phyloP scores from a whole-genome alignment of 768 basidiomycete genomes.

The Suillus hirtellus region DNA sequence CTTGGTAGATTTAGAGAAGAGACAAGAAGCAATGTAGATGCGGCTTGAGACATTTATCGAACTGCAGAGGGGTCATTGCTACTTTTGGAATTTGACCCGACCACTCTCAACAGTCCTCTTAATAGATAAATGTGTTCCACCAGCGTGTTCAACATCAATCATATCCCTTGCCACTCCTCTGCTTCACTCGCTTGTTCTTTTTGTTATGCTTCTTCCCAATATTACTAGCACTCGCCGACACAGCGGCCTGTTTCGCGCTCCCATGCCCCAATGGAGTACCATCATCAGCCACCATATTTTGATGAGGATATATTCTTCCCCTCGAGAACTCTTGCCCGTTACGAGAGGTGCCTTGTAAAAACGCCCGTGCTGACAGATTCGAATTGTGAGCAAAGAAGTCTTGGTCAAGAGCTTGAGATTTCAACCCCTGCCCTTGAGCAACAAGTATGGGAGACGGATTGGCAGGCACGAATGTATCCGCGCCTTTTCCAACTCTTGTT shows the following conservation, averaged over 20 bases:
- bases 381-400: slow-evolving; percentile 74
- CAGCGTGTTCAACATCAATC: slow-evolving; percentile 44
- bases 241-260: slow-evolving; percentile 42
- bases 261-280: slow-evolving; percentile 59
- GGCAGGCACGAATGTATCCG: slow-evolving; percentile 76
- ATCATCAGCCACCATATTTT: slow-evolving; percentile 75
- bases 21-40: not conserved
- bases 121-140: not conserved
- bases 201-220: slow-evolving; percentile 84
- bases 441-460: slow-evolving; percentile 29
- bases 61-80: slow-evolving; percentile 1
- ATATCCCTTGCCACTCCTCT: slow-evolving; percentile 92
- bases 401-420: slow-evolving; percentile 71
- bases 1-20: not conserved
- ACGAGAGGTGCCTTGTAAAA: slow-evolving; percentile 59
- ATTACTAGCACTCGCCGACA: slow-evolving; percentile 40
- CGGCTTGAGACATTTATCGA: not conserved
- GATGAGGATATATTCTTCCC: slow-evolving; percentile 75
- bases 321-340: slow-evolving; percentile 65
- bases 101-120: not conserved
- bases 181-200: slow-evolving; percentile 77
- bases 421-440: slow-evolving; percentile 40
- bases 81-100: not conserved
- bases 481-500: slow-evolving; percentile 80
- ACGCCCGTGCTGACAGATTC: slow-evolving; percentile 56